Conservation (phyloP, 2,329 filamentous ascomycete genomes). For the Diaporthe vexans region DNA sequence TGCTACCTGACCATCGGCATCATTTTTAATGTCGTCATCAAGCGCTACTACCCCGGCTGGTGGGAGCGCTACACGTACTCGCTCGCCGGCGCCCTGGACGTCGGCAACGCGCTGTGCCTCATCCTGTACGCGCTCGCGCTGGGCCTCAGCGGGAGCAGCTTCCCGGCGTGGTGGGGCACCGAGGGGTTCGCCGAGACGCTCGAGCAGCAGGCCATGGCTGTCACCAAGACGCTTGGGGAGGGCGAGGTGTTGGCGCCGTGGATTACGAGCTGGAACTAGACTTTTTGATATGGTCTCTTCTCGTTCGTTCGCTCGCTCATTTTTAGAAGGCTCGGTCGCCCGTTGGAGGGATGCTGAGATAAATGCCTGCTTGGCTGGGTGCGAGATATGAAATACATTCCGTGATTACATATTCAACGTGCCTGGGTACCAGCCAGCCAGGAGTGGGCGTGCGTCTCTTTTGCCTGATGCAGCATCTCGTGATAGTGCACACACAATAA, state of each 20-base stretch:
- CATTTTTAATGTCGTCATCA: conserved; percentile 26
- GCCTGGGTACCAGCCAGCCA: too few relatives aligned
- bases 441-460: too few relatives aligned
- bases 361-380: background rate
- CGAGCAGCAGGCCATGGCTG: background rate
- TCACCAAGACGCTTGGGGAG: conserved; percentile 11
- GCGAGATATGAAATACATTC: background rate
- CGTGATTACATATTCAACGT: background rate
- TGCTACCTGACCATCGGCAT: conserved; percentile 22
- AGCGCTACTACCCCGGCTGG: background rate
- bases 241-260: conserved; percentile 19
- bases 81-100: conserved; percentile 30
- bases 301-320: too few relatives aligned
- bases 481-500: too few relatives aligned
- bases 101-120: conserved; percentile 30
- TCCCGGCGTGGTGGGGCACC: conserved; percentile 23
- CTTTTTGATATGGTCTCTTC: background rate
- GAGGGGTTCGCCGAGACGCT: background rate
- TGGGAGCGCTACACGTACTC: conserved; percentile 30
- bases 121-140: conserved; percentile 27
- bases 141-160: conserved; percentile 17
- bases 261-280: conserved; percentile 14
- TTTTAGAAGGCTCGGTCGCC: too few relatives aligned
- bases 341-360: too few relatives aligned
- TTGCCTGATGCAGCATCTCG: too few relatives aligned